phyloP scores from a whole-genome alignment of 495 filamentous ascomycete species.

The Aspergillus cavernicola region DNA sequence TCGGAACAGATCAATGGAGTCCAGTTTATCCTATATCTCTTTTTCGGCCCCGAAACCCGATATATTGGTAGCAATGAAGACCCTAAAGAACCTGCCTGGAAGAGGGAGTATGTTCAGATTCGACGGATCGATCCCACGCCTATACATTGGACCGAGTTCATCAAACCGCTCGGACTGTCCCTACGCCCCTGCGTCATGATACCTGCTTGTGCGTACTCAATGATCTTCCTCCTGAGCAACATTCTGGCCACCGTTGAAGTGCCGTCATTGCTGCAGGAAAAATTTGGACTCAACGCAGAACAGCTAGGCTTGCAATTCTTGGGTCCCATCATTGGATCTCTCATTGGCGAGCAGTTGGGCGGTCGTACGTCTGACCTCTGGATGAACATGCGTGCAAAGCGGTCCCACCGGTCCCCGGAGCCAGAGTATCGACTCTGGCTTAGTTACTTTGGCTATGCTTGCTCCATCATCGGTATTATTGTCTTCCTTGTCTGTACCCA shows the following conservation, averaged over 20 bases:
- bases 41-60: slow-evolving; percentile 56
- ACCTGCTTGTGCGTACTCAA: slow-evolving; percentile 45
- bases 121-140: slow-evolving; percentile 48
- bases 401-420: slow-evolving; percentile 21
- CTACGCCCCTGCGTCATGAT: slow-evolving; percentile 43
- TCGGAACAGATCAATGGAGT: slow-evolving; percentile 44
- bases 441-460: slow-evolving; percentile 44
- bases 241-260: slow-evolving; percentile 52
- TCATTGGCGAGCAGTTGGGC: slow-evolving; percentile 54
- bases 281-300: slow-evolving; percentile 51
- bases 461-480: slow-evolving; percentile 47
- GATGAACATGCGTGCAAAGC: slow-evolving; percentile 38
- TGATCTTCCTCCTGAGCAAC: slow-evolving; percentile 49
- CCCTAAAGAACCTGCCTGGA: slow-evolving; percentile 18
- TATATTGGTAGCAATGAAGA: slow-evolving; percentile 38
- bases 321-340: slow-evolving; percentile 50
- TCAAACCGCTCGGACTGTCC: slow-evolving; percentile 41
- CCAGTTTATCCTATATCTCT: slow-evolving; percentile 50
- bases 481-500: slow-evolving; percentile 48
- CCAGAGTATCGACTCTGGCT: slow-evolving; percentile 54
- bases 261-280: slow-evolving; percentile 47
- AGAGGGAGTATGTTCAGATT: slow-evolving; percentile 43
- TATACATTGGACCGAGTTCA: slow-evolving; percentile 42
- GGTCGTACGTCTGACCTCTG: slow-evolving; percentile 49
- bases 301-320: slow-evolving; percentile 53